These are phyloP conservation scores for Lasiosphaeria hispida DNA, from an alignment of 495 filamentous ascomycete genomes.

Conservation along the genomic window DNA sequence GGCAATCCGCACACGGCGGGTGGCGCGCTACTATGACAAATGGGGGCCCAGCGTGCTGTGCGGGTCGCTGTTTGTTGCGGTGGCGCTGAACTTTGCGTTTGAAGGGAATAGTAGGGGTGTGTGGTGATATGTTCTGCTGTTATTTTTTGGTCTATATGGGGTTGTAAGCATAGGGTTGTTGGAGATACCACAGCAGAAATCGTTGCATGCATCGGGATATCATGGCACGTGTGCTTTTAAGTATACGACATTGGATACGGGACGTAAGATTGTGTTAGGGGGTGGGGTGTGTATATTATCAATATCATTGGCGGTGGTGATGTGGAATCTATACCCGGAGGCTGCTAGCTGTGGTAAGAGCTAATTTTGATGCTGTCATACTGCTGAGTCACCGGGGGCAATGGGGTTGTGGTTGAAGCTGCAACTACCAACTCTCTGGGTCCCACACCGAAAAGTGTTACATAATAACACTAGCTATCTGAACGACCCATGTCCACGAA, in stretches of 20 bases:
- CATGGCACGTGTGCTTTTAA: not conserved
- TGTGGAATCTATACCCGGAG: no score
- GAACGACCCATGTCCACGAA: no score
- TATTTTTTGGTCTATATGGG: not conserved
- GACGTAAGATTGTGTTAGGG: not conserved
- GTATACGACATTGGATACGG: not conserved
- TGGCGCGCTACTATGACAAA: slow-evolving; percentile 86
- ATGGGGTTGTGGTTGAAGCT: no score
- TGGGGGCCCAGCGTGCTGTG: slow-evolving; percentile 85
- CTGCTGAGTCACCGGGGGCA: no score
- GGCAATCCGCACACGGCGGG: slow-evolving; percentile 75
- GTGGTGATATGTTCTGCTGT: slow-evolving; percentile 32
- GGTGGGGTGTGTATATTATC: no score
- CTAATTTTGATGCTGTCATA: no score
- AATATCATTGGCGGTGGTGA: no score
- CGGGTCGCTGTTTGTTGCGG: slow-evolving; percentile 63
- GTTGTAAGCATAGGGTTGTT: slow-evolving; percentile 1
- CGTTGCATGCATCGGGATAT: not conserved
- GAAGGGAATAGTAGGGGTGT: slow-evolving; percentile 43
- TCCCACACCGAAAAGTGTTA: no score
- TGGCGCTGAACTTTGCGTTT: slow-evolving; percentile 74
- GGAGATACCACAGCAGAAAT: not conserved
- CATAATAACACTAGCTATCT: no score
- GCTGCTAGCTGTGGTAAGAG: no score
- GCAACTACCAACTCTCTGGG: no score